Evolutionary conservation across 208 protist species (phyloP), one percentile per base, ranked within the genome.

Genomic region (Endotrypanum monterogeii): DNA sequence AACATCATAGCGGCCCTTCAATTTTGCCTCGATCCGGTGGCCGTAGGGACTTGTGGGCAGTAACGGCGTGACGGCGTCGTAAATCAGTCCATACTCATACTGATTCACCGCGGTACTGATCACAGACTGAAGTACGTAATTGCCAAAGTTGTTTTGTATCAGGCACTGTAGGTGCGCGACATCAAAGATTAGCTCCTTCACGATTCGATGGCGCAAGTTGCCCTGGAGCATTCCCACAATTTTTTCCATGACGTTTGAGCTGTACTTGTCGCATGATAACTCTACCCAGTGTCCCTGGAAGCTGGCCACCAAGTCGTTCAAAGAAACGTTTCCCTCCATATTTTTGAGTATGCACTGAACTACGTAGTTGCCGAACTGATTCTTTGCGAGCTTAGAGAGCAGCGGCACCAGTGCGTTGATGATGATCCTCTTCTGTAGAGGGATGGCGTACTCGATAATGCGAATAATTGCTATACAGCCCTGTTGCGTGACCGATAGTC

Each of bases 341-440:
- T 96, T 85, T 72, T 95, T 78, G 23, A 97, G 71, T 54, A 96
- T 76, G 80, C 86, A 91, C 79, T 97, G 91, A 57, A 94, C 89
- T 18, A 97, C 89, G 79, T 96, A 97, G 79, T 96, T 97, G 39
- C 91, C 94, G 78, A 94, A 97, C 41, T 82, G 88, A 67, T 94
- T 84, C 77, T 84, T 86, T n/a, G 89, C 84, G 35, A 96, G 83
- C 5, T 51, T 72, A 3, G 87, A 76, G 23, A 96, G 81, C 16
- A 81, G 67, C 20, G 85, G 85, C 50, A 96, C 75, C 16, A 97
- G 89, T 35, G 57, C 62, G 32, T n/a, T 61, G 46, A 95, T 83
- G 28, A 97, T 44, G 5, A 57, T 72, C 32, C 74, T 74, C 73
- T 88, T 84, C 76, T 95, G 89, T 20, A 70, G 57, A 18, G 85